Percentiles rank a stretch among this genome's conserved stretches.
phyloP scores from a whole-genome alignment of 164 flowering plant genomes.

The Umbilicus rupestris region DNA sequence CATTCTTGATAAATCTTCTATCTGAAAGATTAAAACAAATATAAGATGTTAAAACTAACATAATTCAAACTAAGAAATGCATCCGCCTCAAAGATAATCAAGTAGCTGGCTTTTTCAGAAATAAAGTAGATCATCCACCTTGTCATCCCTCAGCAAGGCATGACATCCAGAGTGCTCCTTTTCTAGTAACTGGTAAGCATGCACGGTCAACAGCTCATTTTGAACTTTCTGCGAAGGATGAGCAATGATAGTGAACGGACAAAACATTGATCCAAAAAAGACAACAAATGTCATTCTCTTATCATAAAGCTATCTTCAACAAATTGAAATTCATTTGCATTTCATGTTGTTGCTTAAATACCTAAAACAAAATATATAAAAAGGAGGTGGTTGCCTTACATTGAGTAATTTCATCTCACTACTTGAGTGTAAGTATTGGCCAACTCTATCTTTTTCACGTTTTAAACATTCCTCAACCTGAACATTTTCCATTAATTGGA shows the following conservation, averaged over 20 bases:
- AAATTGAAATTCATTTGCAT: not conserved
- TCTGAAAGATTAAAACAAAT: constrained; percentile 5
- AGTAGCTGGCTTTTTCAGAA: not conserved
- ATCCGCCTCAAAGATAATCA: not conserved
- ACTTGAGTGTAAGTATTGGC: not conserved
- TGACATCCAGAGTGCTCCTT: constrained; percentile 6
- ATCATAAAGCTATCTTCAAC: not conserved
- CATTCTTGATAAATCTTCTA: constrained; percentile 17
- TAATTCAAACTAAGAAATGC: not conserved
- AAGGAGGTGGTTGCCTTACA: not conserved
- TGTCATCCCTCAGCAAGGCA: constrained; percentile 8
- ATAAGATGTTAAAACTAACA: not conserved
- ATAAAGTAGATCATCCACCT: not conserved
- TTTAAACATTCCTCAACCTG: constrained; percentile 8
- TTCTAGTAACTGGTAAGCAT: not conserved
- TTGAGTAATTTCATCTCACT: not conserved
- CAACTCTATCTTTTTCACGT: not conserved
- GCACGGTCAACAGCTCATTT: constrained; percentile 1
- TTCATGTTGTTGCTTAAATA: not conserved
- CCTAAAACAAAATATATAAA: not conserved
- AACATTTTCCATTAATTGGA: not conserved
- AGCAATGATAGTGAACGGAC: not conserved
- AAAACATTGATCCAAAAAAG: not conserved
- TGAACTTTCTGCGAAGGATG: not conserved
- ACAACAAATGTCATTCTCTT: not conserved